These are phyloP conservation scores for Ochetophila trinervis DNA, from an alignment of 306 rosid genomes.

Conservation along the genomic window DNA sequence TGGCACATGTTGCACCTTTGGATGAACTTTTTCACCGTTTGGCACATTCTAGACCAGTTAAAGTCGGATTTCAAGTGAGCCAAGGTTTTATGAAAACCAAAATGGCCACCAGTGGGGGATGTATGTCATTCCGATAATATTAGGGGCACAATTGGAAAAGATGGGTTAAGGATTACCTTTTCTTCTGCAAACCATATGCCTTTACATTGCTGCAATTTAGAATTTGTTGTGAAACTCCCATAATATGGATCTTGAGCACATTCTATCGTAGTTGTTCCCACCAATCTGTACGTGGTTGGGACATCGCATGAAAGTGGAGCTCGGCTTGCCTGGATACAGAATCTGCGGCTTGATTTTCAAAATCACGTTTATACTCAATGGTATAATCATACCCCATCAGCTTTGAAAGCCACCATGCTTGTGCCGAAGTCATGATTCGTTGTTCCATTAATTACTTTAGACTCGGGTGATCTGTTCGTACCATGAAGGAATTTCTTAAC, in stretches of 20 bases:
- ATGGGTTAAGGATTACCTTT: background rate
- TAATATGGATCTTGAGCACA: too few species aligned
- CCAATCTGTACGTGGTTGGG: background rate
- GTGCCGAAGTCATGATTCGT: accelerated
- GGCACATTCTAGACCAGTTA: background rate
- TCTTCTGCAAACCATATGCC: background rate
- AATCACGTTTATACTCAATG: accelerated
- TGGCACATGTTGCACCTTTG: background rate
- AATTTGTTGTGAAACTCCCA: background rate
- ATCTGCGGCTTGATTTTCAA: background rate
- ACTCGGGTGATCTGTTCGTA: background rate
- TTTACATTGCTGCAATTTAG: background rate
- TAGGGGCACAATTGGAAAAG: background rate
- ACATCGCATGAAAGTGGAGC: background rate
- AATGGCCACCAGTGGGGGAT: background rate
- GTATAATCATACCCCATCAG: background rate
- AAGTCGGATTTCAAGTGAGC: background rate
- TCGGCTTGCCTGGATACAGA: background rate
- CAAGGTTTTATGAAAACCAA: background rate
- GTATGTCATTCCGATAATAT: background rate
- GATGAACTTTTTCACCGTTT: background rate
- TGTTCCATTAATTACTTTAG: background rate
- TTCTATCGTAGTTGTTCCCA: background rate
- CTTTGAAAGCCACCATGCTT: background rate
- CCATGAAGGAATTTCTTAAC: background rate